These are phyloP conservation scores for Phaeoacremonium minimum DNA, from an alignment of 2,329 filamentous ascomycete genomes.

Conservation along the genomic window DNA sequence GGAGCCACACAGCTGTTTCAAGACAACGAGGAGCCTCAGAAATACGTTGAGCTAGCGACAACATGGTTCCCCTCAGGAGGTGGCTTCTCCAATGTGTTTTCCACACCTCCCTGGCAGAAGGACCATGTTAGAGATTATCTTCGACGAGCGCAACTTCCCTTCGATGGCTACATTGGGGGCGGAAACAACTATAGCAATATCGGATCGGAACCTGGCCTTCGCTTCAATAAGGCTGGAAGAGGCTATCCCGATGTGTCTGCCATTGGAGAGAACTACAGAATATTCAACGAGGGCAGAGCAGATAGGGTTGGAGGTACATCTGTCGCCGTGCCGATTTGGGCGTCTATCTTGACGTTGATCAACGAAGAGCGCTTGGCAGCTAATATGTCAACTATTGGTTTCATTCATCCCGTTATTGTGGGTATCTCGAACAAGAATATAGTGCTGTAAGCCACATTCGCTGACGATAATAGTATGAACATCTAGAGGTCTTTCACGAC, in stretches of 20 bases:
- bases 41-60: slow-evolving; percentile 14
- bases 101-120: slow-evolving; percentile 35
- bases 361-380: slow-evolving; percentile 54
- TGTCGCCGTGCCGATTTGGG: slow-evolving; percentile 53
- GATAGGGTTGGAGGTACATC: slow-evolving; percentile 40
- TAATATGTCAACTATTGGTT: slow-evolving; percentile 34
- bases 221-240: slow-evolving; percentile 16
- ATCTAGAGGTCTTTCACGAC: slow-evolving; percentile 24
- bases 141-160: slow-evolving; percentile 8
- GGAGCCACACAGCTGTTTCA: slow-evolving; percentile 10
- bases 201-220: slow-evolving; percentile 10
- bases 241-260: slow-evolving; percentile 21
- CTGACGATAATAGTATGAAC: slow-evolving; percentile 17
- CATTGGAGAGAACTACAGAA: slow-evolving; percentile 18
- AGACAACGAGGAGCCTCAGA: slow-evolving; percentile 1
- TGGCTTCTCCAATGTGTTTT: slow-evolving; percentile 42
- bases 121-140: slow-evolving; percentile 35
- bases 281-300: slow-evolving; percentile 23
- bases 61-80: slow-evolving; percentile 28
- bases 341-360: slow-evolving; percentile 54
- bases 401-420: too few species aligned
- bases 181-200: slow-evolving; percentile 6
- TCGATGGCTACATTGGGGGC: slow-evolving; percentile 13
- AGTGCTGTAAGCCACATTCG: too few species aligned
- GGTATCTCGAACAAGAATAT: too few species aligned